Evolutionary conservation across 495 filamentous ascomycete genomes (phyloP), one percentile per base, ranked within the genome.

Genomic region (Penicillium fimorum): DNA sequence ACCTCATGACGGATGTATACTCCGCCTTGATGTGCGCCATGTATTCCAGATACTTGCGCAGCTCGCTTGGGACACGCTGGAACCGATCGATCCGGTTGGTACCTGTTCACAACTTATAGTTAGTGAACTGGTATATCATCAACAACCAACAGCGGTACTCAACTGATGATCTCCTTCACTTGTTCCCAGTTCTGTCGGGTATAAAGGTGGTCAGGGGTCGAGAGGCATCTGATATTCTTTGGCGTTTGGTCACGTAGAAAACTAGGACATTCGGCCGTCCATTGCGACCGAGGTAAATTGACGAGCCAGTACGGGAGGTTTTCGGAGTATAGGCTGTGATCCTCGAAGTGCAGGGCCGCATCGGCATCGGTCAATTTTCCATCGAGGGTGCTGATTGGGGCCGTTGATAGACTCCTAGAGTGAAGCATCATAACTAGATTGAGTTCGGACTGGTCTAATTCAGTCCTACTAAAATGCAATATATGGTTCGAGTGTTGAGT

Each of bases 241-340:
- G 70, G 66, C 24, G 70, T 74, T 43, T 84, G 65, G 59, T 80
- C 73, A 20, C 61, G 65, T 40, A 96, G 81, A 68, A 83, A 93
- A 27, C 77, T 76, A 0, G 91, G 91, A 62, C 91, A 95, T 29
- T 82, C 75, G 13, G 67, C 61, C 5, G 84, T 81, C 71, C 88
- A 80, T 60, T 84, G 68, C 22, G 73, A 61, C 17, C 68, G 73
- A 4, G 88, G 86, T 15, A 94, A 70, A 68, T 96, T 95, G 59
- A 90, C 78, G 41, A 89, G 83, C 90, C 89, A 96, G 76, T 87
- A 96, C 1, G 88, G 87, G 17, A 86, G 64, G 25, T 54, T 53
- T 38, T 67, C 52, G n/a, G 54, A 13, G 10, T 47, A 35, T 25
- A 59, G 25, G 18, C 29, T 44, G 20, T 47, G 52, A 1, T 54